Conservation (phyloP, 2,329 filamentous ascomycete species). For the Pseudogymnoascus destructans region DNA sequence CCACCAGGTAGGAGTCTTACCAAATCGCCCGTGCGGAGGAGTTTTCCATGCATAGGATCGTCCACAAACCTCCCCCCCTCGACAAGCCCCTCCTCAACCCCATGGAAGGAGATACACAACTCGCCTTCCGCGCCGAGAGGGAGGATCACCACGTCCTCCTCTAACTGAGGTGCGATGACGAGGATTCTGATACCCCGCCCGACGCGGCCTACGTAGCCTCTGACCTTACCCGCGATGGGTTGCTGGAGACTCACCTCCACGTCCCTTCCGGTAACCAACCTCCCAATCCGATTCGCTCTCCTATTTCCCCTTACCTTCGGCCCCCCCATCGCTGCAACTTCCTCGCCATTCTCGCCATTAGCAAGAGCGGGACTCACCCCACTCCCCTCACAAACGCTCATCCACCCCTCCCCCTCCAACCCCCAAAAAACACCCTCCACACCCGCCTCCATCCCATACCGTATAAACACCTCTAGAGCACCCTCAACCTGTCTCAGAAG, state of each 20-base stretch:
- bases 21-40: conserved; percentile 75
- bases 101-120: conserved; percentile 79
- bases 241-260: neutral
- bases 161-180: conserved; percentile 17
- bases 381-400: conserved; percentile 11
- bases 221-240: neutral
- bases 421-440: conserved; percentile 13
- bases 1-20: conserved; percentile 67
- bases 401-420: conserved; percentile 10
- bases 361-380: conserved; percentile 16
- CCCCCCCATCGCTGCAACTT: neutral
- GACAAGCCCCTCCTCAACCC: too few relatives aligned
- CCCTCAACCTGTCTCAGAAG: conserved; percentile 49
- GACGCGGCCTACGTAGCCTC: neutral
- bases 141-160: conserved; percentile 37
- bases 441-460: neutral
- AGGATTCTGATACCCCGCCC: neutral
- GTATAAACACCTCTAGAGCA: conserved; percentile 32
- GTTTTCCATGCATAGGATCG: conserved; percentile 44
- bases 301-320: conserved; percentile 12
- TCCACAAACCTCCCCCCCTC: conserved; percentile 48
- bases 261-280: neutral
- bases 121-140: conserved; percentile 67
- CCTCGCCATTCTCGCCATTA: conserved; percentile 30
- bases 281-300: neutral